These are phyloP conservation scores for Phialophora chinensis DNA, from an alignment of 2,329 filamentous ascomycete species.

Conservation along the genomic window DNA sequence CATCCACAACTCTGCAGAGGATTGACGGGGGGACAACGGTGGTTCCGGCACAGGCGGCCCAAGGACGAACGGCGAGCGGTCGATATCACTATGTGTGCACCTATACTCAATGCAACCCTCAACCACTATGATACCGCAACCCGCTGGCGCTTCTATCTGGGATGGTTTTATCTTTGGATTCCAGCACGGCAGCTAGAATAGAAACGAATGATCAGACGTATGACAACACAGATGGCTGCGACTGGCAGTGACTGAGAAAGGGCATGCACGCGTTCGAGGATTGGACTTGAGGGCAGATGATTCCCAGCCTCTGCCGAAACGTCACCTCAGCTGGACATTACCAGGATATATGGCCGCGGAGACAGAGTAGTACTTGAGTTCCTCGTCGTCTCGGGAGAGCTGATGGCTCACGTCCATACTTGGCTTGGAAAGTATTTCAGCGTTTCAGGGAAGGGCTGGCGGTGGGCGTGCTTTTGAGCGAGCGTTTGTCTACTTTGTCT, in stretches of 20 bases:
- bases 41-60: neutral
- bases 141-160: slow-evolving; percentile 2
- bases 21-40: neutral
- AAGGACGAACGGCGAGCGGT: slow-evolving; percentile 1
- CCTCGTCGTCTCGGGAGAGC: neutral
- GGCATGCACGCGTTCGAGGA: neutral
- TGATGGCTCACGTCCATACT: neutral
- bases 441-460: neutral
- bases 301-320: neutral
- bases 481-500: neutral
- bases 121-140: slow-evolving; percentile 23
- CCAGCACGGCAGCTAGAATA: slow-evolving; percentile 15
- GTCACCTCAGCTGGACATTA: neutral
- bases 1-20: neutral
- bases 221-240: slow-evolving; percentile 7
- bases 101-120: slow-evolving; percentile 2
- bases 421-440: neutral
- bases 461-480: neutral
- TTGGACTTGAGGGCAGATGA: neutral
- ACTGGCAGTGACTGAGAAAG: neutral
- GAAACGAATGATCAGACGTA: slow-evolving; percentile 10
- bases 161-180: slow-evolving; percentile 18
- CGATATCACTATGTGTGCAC: slow-evolving; percentile 7
- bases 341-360: neutral
- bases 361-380: neutral